Evolutionary conservation across 2,329 filamentous ascomycete genomes (phyloP).

Genomic region (Colletotrichum sp.): DNA sequence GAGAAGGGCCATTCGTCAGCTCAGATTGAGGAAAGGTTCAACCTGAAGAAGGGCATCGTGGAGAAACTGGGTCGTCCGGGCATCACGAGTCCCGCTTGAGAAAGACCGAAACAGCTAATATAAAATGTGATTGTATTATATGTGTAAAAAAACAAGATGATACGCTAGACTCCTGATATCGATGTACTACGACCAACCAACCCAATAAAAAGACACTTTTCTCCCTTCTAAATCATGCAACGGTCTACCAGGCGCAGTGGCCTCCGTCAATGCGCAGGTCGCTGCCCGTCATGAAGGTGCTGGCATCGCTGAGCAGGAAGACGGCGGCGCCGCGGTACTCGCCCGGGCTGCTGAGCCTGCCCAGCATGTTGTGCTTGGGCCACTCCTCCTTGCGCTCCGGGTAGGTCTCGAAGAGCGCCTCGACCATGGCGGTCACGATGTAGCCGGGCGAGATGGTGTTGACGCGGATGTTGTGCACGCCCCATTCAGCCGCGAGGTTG

Average conservation of each 20-base stretch:
- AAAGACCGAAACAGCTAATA: background rate
- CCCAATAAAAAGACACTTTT: background rate
- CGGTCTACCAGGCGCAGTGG: conserved; percentile 62
- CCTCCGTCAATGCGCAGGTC: conserved; percentile 76
- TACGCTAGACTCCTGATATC: background rate
- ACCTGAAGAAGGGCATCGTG: conserved; percentile 51
- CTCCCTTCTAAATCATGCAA: background rate
- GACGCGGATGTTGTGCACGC: conserved; percentile 73
- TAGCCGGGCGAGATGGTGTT: conserved; percentile 85
- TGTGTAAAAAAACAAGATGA: background rate
- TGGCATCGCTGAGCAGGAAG: conserved; percentile 42
- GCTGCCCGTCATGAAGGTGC: conserved; percentile 50
- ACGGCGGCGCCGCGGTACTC: conserved; percentile 75
- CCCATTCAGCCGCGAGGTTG: conserved; percentile 78
- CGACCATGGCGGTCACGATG: conserved; percentile 84
- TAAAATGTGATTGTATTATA: conserved; percentile 5
- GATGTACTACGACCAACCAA: conserved; percentile 12
- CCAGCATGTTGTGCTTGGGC: conserved; percentile 87
- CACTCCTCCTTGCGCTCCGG: conserved; percentile 73
- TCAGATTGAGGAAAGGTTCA: conserved; percentile 52
- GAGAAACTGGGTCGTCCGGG: conserved; percentile 46
- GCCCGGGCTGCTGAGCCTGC: conserved; percentile 67
- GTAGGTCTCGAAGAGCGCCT: conserved; percentile 76
- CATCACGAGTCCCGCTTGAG: conserved; percentile 25
- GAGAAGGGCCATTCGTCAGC: conserved; percentile 39